Evolutionary conservation across 2,329 filamentous ascomycete genomes (phyloP), one percentile per base, ranked within the genome.

Genomic region (Curvularia verruculosa): DNA sequence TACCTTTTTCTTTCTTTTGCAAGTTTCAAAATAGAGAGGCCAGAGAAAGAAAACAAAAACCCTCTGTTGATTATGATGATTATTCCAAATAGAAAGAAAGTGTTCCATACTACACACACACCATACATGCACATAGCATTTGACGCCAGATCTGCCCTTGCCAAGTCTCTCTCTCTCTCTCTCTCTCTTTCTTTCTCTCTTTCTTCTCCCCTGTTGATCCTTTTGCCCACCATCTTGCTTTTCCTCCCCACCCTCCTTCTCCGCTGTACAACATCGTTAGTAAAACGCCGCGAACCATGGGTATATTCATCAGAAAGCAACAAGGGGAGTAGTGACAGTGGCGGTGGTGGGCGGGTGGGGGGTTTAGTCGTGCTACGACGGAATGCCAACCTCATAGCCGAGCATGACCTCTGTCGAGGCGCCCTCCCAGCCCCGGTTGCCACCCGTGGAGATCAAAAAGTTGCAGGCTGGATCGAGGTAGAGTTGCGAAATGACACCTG

Each of bases 361-460:
- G 29, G 10, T 5, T 3, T 15, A 46, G 66, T n/a, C n/a, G n/a
- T n/a, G n/a, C 63, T 58, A 75, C 8, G 65, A 55, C 21, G 68
- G 68, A 59, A 84, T 80, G 9, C 80, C 81, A 65, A 99, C 96
- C 79, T 99, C 95, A 76, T 99, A 99, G 15, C 95, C 95, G 52
- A 99, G 86, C 58, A 99, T 76, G 0, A 95, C 92, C 79, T 99
- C 95, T 0, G 95, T 98, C 34, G 85, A 88, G 19, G 85, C 87
- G 1, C 95, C 95, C 75, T 98, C 95, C 95, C 95, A 99, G 0
- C 95, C 95, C 60, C 95, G 82, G 60, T 95, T 98, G 0, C 95
- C 95, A 4, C 91, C 93, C 0, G 92, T 91, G 1, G 91, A 94
- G 31, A 99, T 85, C 89, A 99, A 94, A 72, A 93, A 98, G 18